Evolutionary conservation across 331 rosid species (phyloP).

Genomic region (Quercus tomentella): DNA sequence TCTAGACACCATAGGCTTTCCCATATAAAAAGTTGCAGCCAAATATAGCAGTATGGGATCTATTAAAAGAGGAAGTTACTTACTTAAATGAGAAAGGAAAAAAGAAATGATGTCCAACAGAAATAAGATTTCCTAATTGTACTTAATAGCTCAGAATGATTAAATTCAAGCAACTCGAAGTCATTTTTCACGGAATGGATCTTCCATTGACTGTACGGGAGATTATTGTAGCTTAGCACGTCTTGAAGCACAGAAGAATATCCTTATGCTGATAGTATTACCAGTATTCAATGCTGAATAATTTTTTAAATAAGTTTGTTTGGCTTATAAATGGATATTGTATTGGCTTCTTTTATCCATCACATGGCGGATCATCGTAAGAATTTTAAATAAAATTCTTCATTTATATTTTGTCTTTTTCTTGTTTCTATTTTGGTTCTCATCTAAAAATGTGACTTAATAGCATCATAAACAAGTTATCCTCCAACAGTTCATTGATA

Average conservation of each 20-base stretch:
- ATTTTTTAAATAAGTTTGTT: background rate
- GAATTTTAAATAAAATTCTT: background rate
- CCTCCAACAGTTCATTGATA: background rate
- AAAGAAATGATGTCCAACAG: background rate
- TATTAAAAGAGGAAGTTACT: background rate
- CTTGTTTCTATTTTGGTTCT: background rate
- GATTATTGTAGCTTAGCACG: too few relatives aligned
- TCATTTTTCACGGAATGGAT: background rate
- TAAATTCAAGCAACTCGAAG: background rate
- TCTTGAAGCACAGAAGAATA: background rate
- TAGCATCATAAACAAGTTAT: background rate
- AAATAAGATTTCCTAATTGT: background rate
- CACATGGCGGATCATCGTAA: background rate
- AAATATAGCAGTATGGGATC: background rate
- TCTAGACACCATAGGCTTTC: background rate
- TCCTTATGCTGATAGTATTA: background rate
- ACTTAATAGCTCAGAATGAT: background rate
- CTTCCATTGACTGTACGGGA: too few relatives aligned
- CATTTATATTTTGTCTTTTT: background rate
- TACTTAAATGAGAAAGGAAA: background rate
- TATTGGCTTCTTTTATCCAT: background rate
- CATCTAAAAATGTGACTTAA: background rate
- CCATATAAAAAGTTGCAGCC: background rate
- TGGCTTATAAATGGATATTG: background rate
- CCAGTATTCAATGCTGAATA: background rate